phyloP scores from a whole-genome alignment of 192 early-diverging fungal genomes.

The Coemansia sp. region DNA sequence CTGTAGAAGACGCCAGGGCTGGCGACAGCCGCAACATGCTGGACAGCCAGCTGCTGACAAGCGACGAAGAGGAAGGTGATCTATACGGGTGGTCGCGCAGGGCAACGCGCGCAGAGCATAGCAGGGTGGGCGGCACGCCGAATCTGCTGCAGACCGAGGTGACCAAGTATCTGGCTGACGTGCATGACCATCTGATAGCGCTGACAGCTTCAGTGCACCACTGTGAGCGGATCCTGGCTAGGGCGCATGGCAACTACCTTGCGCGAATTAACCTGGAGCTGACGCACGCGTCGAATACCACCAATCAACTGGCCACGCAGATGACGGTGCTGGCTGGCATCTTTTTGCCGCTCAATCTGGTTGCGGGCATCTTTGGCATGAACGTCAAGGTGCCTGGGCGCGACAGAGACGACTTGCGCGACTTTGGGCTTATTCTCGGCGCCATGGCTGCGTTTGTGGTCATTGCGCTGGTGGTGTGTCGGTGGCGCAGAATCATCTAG shows the following conservation, averaged over 20 bases:
- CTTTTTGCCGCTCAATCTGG: conserved; percentile 64
- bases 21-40: conserved; percentile 12
- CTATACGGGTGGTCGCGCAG: conserved; percentile 36
- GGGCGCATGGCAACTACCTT: conserved; percentile 83
- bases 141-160: conserved; percentile 17
- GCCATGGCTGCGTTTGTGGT: conserved; percentile 39
- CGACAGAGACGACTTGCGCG: conserved; percentile 48
- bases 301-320: conserved; percentile 49
- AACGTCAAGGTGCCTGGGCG: conserved; percentile 72
- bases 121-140: background rate
- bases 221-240: conserved; percentile 77
- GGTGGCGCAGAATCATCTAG: conserved; percentile 51
- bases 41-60: conserved; percentile 51
- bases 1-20: background rate
- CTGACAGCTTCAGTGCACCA: conserved; percentile 79
- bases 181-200: conserved; percentile 73
- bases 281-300: conserved; percentile 61
- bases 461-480: conserved; percentile 32
- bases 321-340: conserved; percentile 60
- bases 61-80: conserved; percentile 54
- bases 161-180: conserved; percentile 34
- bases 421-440: conserved; percentile 41
- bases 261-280: conserved; percentile 85
- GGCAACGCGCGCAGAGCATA: background rate
- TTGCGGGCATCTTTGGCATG: conserved; percentile 73